Evolutionary conservation across 2,329 filamentous ascomycete species (phyloP).

Genomic region (Cryphonectria carpinicola): DNA sequence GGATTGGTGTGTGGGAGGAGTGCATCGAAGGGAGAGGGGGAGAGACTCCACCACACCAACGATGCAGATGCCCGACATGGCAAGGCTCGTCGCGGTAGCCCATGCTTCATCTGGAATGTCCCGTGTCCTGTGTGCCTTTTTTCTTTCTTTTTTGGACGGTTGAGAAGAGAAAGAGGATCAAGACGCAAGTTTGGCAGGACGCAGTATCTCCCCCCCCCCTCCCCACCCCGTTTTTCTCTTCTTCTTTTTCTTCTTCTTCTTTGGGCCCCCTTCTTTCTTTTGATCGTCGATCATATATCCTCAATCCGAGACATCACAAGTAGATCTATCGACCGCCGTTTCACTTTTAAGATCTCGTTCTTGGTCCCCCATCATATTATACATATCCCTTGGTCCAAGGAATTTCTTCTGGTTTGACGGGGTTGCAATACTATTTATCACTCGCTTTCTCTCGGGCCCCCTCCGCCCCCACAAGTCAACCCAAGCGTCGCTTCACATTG

Average conservation of each 20-base stretch:
- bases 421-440: not conserved
- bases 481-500: conserved; percentile 15
- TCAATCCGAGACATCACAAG: not conserved
- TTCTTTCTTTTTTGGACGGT: not conserved
- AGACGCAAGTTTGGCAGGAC: not conserved
- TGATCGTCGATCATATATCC: not conserved
- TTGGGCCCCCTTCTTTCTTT: not conserved
- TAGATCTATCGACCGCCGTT: not conserved
- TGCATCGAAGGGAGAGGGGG: not conserved
- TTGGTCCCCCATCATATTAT: not conserved
- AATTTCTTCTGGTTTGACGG: not conserved
- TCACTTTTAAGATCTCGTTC: not conserved
- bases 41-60: conserved; percentile 10
- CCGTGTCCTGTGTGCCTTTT: not conserved
- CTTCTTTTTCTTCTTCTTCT: too few relatives aligned
- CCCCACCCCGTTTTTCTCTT: not conserved
- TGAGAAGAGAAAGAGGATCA: not conserved
- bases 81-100: conserved; percentile 17
- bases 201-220: not conserved
- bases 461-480: not conserved
- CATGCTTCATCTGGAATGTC: conserved; percentile 14
- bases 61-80: conserved; percentile 26
- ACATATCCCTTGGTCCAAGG: not conserved
- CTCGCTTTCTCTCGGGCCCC: not conserved
- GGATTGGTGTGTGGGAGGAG: not conserved